Conservation (phyloP, 1,284 basidiomycete genomes). For the Malassezia pachydermatis region DNA sequence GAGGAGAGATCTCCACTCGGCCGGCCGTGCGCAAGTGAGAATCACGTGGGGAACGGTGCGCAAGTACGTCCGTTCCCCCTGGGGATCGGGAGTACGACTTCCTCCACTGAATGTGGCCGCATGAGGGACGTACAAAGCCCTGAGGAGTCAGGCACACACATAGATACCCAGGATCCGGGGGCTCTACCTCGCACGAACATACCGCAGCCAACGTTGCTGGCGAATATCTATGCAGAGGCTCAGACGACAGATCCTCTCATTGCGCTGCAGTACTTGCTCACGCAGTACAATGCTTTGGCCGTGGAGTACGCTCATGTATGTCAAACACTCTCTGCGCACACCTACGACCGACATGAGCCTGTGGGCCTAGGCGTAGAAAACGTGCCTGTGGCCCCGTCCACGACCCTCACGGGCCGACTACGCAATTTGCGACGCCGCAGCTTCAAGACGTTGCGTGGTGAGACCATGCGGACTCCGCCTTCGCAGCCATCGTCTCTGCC, state of each 20-base stretch:
- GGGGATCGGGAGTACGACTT: no score
- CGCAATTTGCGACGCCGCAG: slow-evolving; percentile 15
- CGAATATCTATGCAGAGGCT: neutral
- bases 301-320: slow-evolving; percentile 1
- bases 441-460: neutral
- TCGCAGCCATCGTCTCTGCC: no score
- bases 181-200: no score
- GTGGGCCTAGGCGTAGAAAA: slow-evolving; percentile 10
- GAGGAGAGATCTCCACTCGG: no score
- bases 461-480: no score
- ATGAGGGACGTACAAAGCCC: no score
- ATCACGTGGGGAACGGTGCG: no score
- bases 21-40: no score
- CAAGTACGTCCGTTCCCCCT: no score
- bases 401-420: slow-evolving; percentile 1
- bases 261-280: slow-evolving; percentile 5
- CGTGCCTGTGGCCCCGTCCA: neutral
- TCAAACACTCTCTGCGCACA: neutral
- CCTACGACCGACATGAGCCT: neutral
- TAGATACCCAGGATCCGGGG: no score
- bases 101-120: no score
- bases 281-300: slow-evolving; percentile 10
- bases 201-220: neutral
- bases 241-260: slow-evolving; percentile 5
- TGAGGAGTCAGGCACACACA: no score